Percentiles rank a stretch among this genome's conserved stretches.
phyloP scores from a whole-genome alignment of 176 grass and related monocot genomes.

The Miscanthus lutarioriparius region DNA sequence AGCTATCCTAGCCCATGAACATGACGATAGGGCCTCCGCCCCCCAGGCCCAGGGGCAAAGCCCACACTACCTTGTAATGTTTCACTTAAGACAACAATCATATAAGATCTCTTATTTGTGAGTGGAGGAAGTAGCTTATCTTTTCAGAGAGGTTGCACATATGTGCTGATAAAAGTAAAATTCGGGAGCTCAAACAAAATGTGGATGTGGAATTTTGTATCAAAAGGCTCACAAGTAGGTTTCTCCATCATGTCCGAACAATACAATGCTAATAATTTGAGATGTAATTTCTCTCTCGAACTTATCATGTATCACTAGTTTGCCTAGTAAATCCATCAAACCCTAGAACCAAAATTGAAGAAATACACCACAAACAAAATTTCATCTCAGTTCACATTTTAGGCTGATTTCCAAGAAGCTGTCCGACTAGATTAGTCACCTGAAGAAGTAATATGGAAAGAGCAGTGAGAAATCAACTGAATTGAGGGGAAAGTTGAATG shows the following conservation, averaged over 20 bases:
- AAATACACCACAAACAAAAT: not conserved
- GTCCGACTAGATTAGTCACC: slow-evolving; percentile 69
- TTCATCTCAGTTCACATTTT: slow-evolving; percentile 47
- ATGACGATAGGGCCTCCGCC: too few species aligned
- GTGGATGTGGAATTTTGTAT: not conserved
- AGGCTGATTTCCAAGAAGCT: slow-evolving; percentile 62
- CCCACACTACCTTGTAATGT: not conserved
- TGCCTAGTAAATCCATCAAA: not conserved
- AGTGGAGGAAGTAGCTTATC: not conserved
- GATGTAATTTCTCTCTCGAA: not conserved
- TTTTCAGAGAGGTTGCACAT: not conserved
- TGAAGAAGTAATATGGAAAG: slow-evolving; percentile 31
- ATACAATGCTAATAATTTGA: not conserved
- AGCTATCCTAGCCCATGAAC: too few species aligned
- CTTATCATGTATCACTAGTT: not conserved
- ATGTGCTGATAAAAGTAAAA: not conserved
- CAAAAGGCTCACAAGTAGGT: not conserved
- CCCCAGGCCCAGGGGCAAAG: too few species aligned
- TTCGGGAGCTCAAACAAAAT: not conserved
- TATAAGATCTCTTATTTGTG: not conserved
- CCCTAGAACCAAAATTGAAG: not conserved
- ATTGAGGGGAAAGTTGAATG: not conserved
- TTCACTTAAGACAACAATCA: not conserved
- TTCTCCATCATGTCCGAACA: not conserved
- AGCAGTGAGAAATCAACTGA: slow-evolving; percentile 21